A percentile compares a stretch with the other conserved stretches of the same genome.
Conservation (phyloP, 2,329 filamentous ascomycete genomes). For the Rasamsonia emersonii region DNA sequence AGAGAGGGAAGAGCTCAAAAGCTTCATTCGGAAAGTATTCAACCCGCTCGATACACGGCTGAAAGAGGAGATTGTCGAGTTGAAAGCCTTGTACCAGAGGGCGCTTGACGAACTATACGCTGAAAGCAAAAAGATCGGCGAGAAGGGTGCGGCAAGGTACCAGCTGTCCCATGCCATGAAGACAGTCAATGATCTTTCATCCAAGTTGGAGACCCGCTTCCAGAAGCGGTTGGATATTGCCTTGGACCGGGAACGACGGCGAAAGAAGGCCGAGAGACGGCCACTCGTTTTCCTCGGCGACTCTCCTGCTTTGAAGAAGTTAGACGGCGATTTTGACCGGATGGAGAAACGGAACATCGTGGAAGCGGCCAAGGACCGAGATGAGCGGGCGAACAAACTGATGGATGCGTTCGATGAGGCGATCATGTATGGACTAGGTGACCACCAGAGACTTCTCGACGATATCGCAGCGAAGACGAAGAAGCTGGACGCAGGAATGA, state of each 20-base stretch:
- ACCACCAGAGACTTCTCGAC: conserved; percentile 44
- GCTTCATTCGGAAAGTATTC: conserved; percentile 44
- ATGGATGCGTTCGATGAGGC: conserved; percentile 45
- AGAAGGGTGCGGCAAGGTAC: conserved; percentile 21
- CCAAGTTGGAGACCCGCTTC: conserved; percentile 41
- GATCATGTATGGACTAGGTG: conserved; percentile 42
- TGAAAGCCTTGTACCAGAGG: conserved; percentile 40
- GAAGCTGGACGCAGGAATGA: conserved; percentile 25
- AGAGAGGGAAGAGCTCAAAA: conserved; percentile 44
- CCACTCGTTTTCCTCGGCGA: conserved; percentile 45
- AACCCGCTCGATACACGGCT: conserved; percentile 41
- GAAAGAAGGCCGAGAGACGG: conserved; percentile 46
- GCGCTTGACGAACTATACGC: conserved; percentile 34
- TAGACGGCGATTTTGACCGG: conserved; percentile 41
- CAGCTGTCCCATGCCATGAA: conserved; percentile 37
- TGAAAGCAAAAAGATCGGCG: conserved; percentile 28
- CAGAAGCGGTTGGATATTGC: conserved; percentile 42
- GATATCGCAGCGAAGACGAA: conserved; percentile 37
- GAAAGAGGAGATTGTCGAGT: conserved; percentile 41
- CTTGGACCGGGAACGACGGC: conserved; percentile 45
- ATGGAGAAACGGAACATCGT: conserved; percentile 44
- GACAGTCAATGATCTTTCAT: conserved; percentile 38
- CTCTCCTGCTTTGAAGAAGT: conserved; percentile 40
- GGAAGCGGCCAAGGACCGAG: conserved; percentile 41
- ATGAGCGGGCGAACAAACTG: conserved; percentile 41